Evolutionary conservation across 768 basidiomycete genomes (phyloP).

Genomic region (Piloderma croceum): DNA sequence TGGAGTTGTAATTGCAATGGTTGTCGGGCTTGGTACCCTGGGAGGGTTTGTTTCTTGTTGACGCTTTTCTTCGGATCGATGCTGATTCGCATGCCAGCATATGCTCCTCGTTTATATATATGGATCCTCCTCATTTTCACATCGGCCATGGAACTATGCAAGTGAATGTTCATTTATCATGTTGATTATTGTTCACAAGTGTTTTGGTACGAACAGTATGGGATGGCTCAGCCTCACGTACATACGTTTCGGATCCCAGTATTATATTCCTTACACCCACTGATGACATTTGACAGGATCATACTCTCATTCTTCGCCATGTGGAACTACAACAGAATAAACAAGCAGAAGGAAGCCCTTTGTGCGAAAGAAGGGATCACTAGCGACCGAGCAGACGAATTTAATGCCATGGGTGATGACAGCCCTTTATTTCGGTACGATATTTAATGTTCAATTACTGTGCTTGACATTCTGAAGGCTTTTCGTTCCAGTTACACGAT

Average conservation of each 20-base stretch:
- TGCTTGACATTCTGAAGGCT: too few species aligned
- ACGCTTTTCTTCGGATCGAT: too few species aligned
- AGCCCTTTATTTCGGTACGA: too few species aligned
- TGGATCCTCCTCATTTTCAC: too few species aligned
- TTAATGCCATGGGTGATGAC: slow-evolving; percentile 40
- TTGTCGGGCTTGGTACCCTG: slow-evolving; percentile 50
- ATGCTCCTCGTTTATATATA: too few species aligned
- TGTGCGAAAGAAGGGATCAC: slow-evolving; percentile 42
- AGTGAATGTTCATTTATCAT: slow-evolving; percentile 37
- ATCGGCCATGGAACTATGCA: slow-evolving; percentile 35
- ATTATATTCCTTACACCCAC: slow-evolving; percentile 10
- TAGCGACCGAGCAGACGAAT: slow-evolving; percentile 34
- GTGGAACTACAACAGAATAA: slow-evolving; percentile 47
- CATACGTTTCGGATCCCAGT: slow-evolving; percentile 12
- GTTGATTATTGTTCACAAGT: slow-evolving; percentile 21
- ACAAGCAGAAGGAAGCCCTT: slow-evolving; percentile 38
- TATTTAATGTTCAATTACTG: too few species aligned
- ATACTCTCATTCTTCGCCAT: slow-evolving; percentile 38
- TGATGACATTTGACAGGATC: slow-evolving; percentile 30
- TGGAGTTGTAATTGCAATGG: slow-evolving; percentile 47
- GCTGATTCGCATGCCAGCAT: slow-evolving; percentile 21
- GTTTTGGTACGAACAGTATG: slow-evolving; percentile 29
- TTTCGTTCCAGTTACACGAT: too few species aligned
- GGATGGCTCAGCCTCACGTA: too few species aligned
- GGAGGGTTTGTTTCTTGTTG: slow-evolving; percentile 44